phyloP scores from a whole-genome alignment of 148 eudicot species.

The Cornus suecica region DNA sequence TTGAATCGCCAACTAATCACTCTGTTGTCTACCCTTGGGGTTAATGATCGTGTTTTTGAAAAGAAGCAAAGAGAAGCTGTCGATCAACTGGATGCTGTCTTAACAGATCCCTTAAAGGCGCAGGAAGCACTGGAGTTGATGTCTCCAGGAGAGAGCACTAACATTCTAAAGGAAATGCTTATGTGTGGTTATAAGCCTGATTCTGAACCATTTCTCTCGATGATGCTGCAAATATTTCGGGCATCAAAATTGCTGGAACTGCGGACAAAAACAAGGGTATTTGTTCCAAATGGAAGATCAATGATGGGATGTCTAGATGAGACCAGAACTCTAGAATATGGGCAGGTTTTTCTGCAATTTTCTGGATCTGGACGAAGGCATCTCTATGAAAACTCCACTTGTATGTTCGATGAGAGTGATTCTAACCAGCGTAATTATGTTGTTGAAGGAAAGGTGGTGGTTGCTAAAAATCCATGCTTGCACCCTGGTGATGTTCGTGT shows the following conservation, averaged over 20 bases:
- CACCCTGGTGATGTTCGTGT: conserved; percentile 83
- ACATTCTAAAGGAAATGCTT: conserved; percentile 1
- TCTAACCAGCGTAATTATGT: conserved; percentile 15
- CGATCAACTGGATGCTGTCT: conserved; percentile 47
- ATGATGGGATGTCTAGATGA: conserved; percentile 1
- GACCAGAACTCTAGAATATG: conserved; percentile 1
- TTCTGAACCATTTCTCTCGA: not conserved
- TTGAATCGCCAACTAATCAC: conserved; percentile 71
- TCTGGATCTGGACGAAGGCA: not conserved
- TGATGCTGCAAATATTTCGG: not conserved
- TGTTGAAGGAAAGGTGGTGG: conserved; percentile 48
- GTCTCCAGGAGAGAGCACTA: conserved; percentile 15
- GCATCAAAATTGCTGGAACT: not conserved
- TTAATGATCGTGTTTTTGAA: conserved; percentile 48
- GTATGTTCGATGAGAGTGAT: not conserved
- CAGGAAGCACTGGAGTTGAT: conserved; percentile 60
- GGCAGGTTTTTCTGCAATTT: not conserved
- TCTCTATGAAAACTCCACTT: conserved; percentile 18
- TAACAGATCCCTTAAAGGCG: conserved; percentile 57
- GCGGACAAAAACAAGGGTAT: not conserved
- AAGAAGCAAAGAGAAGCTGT: conserved; percentile 69
- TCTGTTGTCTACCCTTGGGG: conserved; percentile 74
- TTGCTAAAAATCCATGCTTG: conserved; percentile 80
- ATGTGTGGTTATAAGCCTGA: not conserved
- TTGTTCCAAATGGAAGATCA: not conserved